These are phyloP conservation scores for Solanum etuberosum DNA, from an alignment of 257 asterid genomes.

Conservation along the genomic window DNA sequence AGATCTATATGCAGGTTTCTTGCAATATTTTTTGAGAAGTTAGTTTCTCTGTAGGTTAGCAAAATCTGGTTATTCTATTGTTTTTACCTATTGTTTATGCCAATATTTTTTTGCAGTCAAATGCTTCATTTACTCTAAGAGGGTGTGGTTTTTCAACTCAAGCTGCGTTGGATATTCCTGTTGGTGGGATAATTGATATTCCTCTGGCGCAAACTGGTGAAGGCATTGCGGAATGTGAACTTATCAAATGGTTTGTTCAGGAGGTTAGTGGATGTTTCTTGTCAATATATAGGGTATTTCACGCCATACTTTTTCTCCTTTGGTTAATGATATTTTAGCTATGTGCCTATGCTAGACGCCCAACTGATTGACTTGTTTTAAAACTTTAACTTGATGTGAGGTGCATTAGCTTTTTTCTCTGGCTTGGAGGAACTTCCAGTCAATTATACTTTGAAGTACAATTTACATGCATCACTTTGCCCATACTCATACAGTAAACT, in stretches of 20 bases:
- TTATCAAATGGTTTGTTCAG: conserved; percentile 82
- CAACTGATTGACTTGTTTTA: not conserved
- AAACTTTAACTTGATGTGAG: not conserved
- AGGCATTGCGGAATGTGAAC: conserved; percentile 99
- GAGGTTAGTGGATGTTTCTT: conserved; percentile 53
- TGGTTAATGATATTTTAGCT: not conserved
- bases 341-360: not conserved
- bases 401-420: not conserved
- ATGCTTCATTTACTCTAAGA: conserved; percentile 27
- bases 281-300: not conserved
- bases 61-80: not conserved
- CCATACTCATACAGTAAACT: not conserved
- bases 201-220: conserved; percentile 99
- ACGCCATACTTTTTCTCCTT: not conserved
- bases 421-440: not conserved
- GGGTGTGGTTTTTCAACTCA: conserved; percentile 41
- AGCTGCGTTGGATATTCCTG: conserved; percentile 32
- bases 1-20: not conserved
- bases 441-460: not conserved
- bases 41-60: not conserved
- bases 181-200: conserved; percentile 51
- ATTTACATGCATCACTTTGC: not conserved
- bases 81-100: not conserved
- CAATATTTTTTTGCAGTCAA: conserved; percentile 20
- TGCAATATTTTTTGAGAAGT: not conserved